A percentile compares a stretch with the other conserved stretches of the same genome.
Conservation (phyloP, 169 alveolate species). For the Cyclospora cayetanensis region DNA sequence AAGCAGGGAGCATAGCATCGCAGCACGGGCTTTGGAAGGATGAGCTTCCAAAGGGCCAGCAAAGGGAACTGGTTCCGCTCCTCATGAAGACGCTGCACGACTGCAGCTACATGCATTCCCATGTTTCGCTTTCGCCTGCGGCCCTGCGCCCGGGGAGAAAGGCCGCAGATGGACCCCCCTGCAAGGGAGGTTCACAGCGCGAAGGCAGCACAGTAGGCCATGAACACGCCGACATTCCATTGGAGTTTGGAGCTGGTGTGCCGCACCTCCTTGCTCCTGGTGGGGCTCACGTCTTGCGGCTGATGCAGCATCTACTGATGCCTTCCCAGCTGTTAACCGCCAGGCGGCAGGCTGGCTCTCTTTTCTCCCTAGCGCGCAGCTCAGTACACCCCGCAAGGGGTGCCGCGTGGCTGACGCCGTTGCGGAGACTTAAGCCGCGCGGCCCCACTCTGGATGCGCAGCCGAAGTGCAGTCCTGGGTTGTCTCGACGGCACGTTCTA, state of each 20-base stretch:
- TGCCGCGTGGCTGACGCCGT: background rate
- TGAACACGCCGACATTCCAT: background rate
- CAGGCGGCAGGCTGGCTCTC: background rate
- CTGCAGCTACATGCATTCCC: background rate
- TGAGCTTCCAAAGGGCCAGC: no score
- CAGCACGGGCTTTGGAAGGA: no score
- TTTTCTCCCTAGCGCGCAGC: background rate
- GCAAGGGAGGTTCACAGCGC: background rate
- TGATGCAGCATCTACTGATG: constrained; percentile 18
- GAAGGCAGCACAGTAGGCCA: background rate
- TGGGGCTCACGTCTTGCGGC: constrained; percentile 7
- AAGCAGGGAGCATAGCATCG: background rate
- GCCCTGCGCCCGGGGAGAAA: background rate
- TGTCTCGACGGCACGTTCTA: background rate
- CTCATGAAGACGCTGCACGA: background rate
- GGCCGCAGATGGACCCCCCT: constrained; percentile 9
- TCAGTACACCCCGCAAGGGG: background rate
- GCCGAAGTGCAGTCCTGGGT: background rate
- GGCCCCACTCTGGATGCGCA: background rate
- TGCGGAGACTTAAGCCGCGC: background rate
- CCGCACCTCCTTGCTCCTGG: constrained; percentile 51
- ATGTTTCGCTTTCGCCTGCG: constrained; percentile 22
- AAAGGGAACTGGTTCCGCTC: background rate
- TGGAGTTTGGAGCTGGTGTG: constrained; percentile 49
- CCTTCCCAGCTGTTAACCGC: constrained; percentile 8